Evolutionary conservation across 179 eudicot species (phyloP), one percentile per base, ranked within the genome.

Genomic region (Pouteria campechiana): DNA sequence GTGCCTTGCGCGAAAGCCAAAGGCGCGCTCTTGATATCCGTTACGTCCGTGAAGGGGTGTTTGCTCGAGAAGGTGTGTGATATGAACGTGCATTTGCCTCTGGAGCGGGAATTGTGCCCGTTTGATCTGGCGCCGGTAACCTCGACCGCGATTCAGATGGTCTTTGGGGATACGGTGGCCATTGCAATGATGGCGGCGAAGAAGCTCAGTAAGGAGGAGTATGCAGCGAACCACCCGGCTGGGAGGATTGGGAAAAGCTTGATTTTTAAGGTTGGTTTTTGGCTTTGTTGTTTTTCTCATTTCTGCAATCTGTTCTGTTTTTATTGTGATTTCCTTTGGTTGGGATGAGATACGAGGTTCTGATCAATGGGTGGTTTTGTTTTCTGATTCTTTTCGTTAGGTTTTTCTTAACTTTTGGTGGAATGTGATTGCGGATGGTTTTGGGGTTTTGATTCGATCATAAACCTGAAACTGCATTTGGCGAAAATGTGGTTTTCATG

Each of bases 131-230:
- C 96, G 19, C 94, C 99, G 28, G 96, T 83, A 23, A 92, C 94
- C 1, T 92, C 99, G 2, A 87, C 96, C 1, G 94, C 99, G 12
- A 92, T 92, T 39, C 99, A 92, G 78, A 92, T 87, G 99, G 93
- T 92, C 34, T 92, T 92, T 39, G 96, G 99, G 35, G 96, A 88
- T 37, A 92, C 96, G 0, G 94, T 92, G 29, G 96, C 99, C 1
- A 68, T 92, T 28, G 96, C 94, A 2, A 44, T 92, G 63, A 92
- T 92, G 96, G 70, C 62, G 9, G 96, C 96, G 0, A 73, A 81
- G 70, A 75, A 70, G 59, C 70, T 92, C 78, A 83, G 56, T 1
- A 75, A 45, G 60, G 81, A 92, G 23, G 79, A 78, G 63, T 92
- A 92, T 40, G 96, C 99, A 1, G 70, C 86, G 2, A 92, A 92